A percentile compares a stretch with the other conserved stretches of the same genome.
Evolutionary conservation across 2,329 filamentous ascomycete genomes (phyloP).

Genomic region (Neocatenulostroma microsporum): DNA sequence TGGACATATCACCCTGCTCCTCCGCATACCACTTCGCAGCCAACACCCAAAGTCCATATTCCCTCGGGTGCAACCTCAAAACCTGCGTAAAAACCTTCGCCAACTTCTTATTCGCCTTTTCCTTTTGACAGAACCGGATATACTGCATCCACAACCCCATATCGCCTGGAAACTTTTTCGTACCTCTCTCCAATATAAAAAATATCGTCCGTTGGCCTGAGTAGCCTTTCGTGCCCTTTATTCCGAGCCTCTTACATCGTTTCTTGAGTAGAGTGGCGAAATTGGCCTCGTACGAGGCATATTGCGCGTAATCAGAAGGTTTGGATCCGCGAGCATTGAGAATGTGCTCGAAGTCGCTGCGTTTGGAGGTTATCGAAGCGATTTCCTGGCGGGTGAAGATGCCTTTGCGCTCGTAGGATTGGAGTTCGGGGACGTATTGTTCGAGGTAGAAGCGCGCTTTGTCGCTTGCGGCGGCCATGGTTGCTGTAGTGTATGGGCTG

Average conservation of each 20-base stretch:
- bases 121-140: constrained; percentile 66
- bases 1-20: constrained; percentile 74
- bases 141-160: constrained; percentile 83
- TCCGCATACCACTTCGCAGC: constrained; percentile 74
- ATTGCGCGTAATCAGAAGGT: constrained; percentile 72
- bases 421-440: constrained; percentile 82
- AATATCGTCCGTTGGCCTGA: constrained; percentile 76
- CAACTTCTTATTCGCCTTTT: constrained; percentile 55
- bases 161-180: constrained; percentile 75
- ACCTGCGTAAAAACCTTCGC: constrained; percentile 57
- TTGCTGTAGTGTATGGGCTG: constrained; percentile 2
- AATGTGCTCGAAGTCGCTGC: constrained; percentile 87
- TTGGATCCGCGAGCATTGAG: constrained; percentile 73
- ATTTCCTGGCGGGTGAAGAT: constrained; percentile 92
- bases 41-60: constrained; percentile 74
- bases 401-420: constrained; percentile 84
- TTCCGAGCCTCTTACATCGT: constrained; percentile 69
- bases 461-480: constrained; percentile 77
- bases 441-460: constrained; percentile 95
- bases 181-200: constrained; percentile 79
- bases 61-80: constrained; percentile 76
- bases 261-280: constrained; percentile 69
- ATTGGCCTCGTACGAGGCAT: constrained; percentile 64
- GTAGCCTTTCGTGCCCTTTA: constrained; percentile 59
- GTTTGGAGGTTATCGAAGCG: constrained; percentile 74